Evolutionary conservation across 148 eudicot genomes (phyloP), one percentile per base, ranked within the genome.

Genomic region (Limonium bicolor): DNA sequence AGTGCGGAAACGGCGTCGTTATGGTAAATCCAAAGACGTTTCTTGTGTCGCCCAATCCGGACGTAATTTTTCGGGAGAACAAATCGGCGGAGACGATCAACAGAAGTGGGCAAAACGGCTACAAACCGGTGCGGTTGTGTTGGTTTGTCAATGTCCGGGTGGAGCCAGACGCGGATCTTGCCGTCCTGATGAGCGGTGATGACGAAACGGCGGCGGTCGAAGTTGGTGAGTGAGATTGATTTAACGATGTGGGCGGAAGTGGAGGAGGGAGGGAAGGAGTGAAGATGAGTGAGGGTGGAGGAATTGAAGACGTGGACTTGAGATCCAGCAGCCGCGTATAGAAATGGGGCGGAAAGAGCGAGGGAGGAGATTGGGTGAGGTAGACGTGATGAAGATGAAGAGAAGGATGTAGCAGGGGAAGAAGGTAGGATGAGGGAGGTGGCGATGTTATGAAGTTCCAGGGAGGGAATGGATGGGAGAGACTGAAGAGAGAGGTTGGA

Each of bases 161-260:
- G 60, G 19, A 9, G 33, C 74, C 74, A 68, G 0, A 51, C 65
- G 0, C 73, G 38, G 35, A 68, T 68, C 45, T 52, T 63, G 20
- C 62, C 2, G 12, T 69, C 74, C 37, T 69, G 74, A 28, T 69
- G 74, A 4, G 69, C 74, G 30, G 74, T 69, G 14, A 69, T 27
- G 22, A 63, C 41, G 4, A 50, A 54, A 0, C 38, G 18, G n/a
- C 29, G 11, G 7, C n/a, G 51, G 1, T 16, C 14, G 15, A 4
- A 41, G 31, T 49, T 34, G 2, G 71, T 14, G 15, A 63, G 59
- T 1, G 55, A 32, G 16, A 69, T 54, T 27, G 66, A 59, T 38
- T 69, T 64, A 20, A 69, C 41, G n/a, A 55, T 31, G 5, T 14
- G 8, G n/a, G 45, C 70, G 60, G 23, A 62, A 58, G 62, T 79